phyloP scores from a whole-genome alignment of 202 grass and related monocot genomes.

The Panicum virgatum region DNA sequence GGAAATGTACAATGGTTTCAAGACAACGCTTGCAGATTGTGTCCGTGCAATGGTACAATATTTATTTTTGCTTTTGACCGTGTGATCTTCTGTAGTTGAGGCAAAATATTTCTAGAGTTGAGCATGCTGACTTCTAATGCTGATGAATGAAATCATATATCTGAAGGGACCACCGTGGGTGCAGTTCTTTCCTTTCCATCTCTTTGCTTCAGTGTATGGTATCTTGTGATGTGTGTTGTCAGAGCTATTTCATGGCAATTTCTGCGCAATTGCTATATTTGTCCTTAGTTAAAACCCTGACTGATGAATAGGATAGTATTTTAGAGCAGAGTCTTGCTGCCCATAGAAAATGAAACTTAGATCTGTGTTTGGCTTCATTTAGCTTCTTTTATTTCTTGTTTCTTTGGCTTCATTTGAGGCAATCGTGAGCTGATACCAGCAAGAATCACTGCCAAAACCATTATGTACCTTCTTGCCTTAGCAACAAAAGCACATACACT shows the following conservation, averaged over 20 bases:
- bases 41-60: conserved; percentile 50
- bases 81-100: neutral
- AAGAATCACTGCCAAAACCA: neutral
- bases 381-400: neutral
- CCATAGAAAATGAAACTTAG: neutral
- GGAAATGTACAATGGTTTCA: conserved; percentile 54
- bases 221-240: neutral
- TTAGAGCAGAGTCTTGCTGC: neutral
- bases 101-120: conserved; percentile 6
- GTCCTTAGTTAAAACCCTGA: neutral
- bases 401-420: conserved; percentile 6
- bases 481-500: neutral
- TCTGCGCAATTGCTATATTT: neutral
- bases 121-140: neutral
- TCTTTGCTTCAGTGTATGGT: neutral
- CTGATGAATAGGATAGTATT: conserved; percentile 6
- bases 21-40: conserved; percentile 39
- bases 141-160: neutral
- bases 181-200: neutral
- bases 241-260: conserved; percentile 20
- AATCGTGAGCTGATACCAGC: neutral
- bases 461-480: neutral
- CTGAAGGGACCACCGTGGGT: neutral
- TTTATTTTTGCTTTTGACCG: conserved; percentile 10
- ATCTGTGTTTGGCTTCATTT: neutral